A percentile compares a stretch with the other conserved stretches of the same genome.
Conservation (phyloP, 2,329 filamentous ascomycete species). For the Hymenoscyphus infarciens region DNA sequence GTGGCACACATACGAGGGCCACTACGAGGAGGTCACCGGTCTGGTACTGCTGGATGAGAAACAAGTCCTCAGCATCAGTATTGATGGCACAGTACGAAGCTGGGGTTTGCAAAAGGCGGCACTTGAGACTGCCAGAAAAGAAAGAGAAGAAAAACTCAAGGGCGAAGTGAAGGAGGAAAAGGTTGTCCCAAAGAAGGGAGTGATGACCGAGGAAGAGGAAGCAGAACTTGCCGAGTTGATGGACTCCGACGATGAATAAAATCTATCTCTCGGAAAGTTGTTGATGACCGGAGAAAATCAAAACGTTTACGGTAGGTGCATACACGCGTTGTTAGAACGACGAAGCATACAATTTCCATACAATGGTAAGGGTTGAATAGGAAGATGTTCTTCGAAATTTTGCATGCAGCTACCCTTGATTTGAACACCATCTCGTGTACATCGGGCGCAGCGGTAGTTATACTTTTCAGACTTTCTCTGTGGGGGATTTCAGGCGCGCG, state of each 20-base stretch:
- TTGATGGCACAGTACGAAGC: constrained; percentile 81
- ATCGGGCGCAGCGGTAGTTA: not conserved
- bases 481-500: not conserved
- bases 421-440: not conserved
- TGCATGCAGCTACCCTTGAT: not conserved
- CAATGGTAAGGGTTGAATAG: not conserved
- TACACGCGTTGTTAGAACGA: not conserved
- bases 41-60: constrained; percentile 59
- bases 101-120: constrained; percentile 71
- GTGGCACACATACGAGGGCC: constrained; percentile 71
- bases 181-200: constrained; percentile 44
- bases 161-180: constrained; percentile 42
- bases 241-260: constrained; percentile 62
- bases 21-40: constrained; percentile 90
- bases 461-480: not conserved
- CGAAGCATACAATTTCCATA: not conserved
- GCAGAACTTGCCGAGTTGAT: constrained; percentile 88
- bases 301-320: not conserved
- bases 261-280: not conserved
- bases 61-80: constrained; percentile 73
- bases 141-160: constrained; percentile 45
- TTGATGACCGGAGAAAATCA: not conserved
- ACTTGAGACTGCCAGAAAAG: constrained; percentile 53
- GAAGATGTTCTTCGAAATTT: not conserved
- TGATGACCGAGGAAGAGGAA: constrained; percentile 86